These are phyloP conservation scores for Dicorynia guianensis DNA, from an alignment of 306 rosid species.

Conservation along the genomic window DNA sequence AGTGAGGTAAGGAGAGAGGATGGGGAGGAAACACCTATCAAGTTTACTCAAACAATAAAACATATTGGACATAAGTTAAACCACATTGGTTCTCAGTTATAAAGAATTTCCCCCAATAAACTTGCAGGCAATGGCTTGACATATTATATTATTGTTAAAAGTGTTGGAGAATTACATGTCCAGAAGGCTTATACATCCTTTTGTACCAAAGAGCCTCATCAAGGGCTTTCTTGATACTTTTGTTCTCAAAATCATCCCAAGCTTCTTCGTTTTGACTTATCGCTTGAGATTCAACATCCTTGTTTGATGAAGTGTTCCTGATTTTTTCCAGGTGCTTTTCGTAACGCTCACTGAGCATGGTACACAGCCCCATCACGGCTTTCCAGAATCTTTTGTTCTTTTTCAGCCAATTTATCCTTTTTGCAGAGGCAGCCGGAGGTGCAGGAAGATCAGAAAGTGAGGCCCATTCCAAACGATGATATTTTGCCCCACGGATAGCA, in stretches of 20 bases:
- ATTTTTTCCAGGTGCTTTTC: slow-evolving; percentile 63
- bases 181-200: slow-evolving; percentile 65
- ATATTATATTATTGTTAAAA: slow-evolving; percentile 9
- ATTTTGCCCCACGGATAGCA: slow-evolving; percentile 73
- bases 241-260: slow-evolving; percentile 84
- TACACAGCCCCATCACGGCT: slow-evolving; percentile 86
- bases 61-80: slow-evolving; percentile 20
- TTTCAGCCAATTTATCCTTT: slow-evolving; percentile 73
- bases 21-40: not conserved
- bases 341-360: slow-evolving; percentile 73
- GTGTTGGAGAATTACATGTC: slow-evolving; percentile 54
- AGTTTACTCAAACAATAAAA: slow-evolving; percentile 34
- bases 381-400: slow-evolving; percentile 62
- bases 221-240: slow-evolving; percentile 66
- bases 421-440: slow-evolving; percentile 68
- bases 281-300: slow-evolving; percentile 50
- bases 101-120: not conserved
- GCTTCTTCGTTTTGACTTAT: slow-evolving; percentile 55
- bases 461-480: slow-evolving; percentile 77
- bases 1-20: not conserved
- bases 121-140: slow-evolving; percentile 18
- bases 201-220: slow-evolving; percentile 79
- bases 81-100: slow-evolving; percentile 2
- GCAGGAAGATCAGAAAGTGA: slow-evolving; percentile 83
- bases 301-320: slow-evolving; percentile 48